Conservation (phyloP, 352 stramenopile species). For the Globisporangium mamillatum region DNA sequence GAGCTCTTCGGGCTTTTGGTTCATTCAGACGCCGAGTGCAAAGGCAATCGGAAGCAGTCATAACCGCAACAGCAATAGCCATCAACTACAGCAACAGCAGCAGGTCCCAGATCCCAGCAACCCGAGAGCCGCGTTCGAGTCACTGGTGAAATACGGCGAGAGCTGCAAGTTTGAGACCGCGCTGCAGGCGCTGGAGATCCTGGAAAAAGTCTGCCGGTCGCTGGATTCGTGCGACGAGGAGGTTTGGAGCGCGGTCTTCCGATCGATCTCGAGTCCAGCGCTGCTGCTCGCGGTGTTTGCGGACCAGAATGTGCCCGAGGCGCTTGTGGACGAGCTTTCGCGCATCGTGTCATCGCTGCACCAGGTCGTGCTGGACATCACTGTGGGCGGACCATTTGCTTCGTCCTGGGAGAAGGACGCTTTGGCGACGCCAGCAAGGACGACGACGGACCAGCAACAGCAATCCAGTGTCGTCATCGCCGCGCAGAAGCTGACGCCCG, state of each 20-base stretch:
- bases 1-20: slow-evolving; percentile 56
- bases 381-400: slow-evolving; percentile 38
- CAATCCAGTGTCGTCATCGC: slow-evolving; percentile 8
- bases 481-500: slow-evolving; percentile 32
- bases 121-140: slow-evolving; percentile 36
- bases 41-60: slow-evolving; percentile 34
- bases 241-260: slow-evolving; percentile 26
- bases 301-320: slow-evolving; percentile 29
- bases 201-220: slow-evolving; percentile 29
- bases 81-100: neutral
- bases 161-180: slow-evolving; percentile 57
- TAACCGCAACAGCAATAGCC: neutral
- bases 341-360: slow-evolving; percentile 53
- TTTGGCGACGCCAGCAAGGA: neutral
- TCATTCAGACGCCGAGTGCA: slow-evolving; percentile 48
- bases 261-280: slow-evolving; percentile 56
- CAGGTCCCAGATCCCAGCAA: neutral
- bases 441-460: neutral
- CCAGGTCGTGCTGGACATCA: slow-evolving; percentile 43
- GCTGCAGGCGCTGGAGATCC: slow-evolving; percentile 55
- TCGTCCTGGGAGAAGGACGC: slow-evolving; percentile 8
- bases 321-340: slow-evolving; percentile 59
- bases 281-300: slow-evolving; percentile 64
- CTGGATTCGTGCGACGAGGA: slow-evolving; percentile 12
- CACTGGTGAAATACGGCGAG: slow-evolving; percentile 48